Evolutionary conservation across 768 basidiomycete genomes (phyloP).

Genomic region (Rossbeevera mucosa): DNA sequence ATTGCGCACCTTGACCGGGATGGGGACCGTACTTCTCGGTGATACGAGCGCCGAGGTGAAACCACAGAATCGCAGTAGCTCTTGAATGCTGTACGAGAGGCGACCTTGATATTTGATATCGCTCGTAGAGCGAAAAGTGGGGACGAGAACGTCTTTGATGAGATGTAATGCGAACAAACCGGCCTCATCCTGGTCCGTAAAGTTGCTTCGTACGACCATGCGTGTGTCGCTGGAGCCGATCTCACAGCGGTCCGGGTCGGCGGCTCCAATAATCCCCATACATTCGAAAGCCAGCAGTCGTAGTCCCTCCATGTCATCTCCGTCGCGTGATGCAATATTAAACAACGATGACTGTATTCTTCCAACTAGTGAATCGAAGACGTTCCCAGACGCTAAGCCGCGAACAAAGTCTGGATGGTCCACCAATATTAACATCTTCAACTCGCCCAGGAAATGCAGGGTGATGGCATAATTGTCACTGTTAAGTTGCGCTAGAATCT

Average conservation of each 20-base stretch:
- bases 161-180: slow-evolving; percentile 80
- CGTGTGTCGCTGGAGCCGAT: slow-evolving; percentile 51
- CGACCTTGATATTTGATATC: slow-evolving; percentile 89
- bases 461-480: slow-evolving; percentile 82
- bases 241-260: slow-evolving; percentile 91
- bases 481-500: slow-evolving; percentile 66
- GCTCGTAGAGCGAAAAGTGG: slow-evolving; percentile 88
- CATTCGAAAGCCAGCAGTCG: slow-evolving; percentile 80
- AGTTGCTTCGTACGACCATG: slow-evolving; percentile 77
- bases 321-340: slow-evolving; percentile 69
- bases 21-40: slow-evolving; percentile 42
- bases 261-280: slow-evolving; percentile 85
- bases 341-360: slow-evolving; percentile 64
- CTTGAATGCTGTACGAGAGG: slow-evolving; percentile 89
- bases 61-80: slow-evolving; percentile 80
- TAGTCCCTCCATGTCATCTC: slow-evolving; percentile 64
- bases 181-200: slow-evolving; percentile 72
- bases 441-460: slow-evolving; percentile 67
- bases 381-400: slow-evolving; percentile 72
- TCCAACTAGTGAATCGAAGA: slow-evolving; percentile 75
- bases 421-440: slow-evolving; percentile 58
- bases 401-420: slow-evolving; percentile 51
- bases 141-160: slow-evolving; percentile 79
- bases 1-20: slow-evolving; percentile 61
- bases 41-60: slow-evolving; percentile 76